A percentile compares a stretch with the other conserved stretches of the same genome.
Conservation (phyloP, 2,329 filamentous ascomycete genomes). For the Penicillium sp. region DNA sequence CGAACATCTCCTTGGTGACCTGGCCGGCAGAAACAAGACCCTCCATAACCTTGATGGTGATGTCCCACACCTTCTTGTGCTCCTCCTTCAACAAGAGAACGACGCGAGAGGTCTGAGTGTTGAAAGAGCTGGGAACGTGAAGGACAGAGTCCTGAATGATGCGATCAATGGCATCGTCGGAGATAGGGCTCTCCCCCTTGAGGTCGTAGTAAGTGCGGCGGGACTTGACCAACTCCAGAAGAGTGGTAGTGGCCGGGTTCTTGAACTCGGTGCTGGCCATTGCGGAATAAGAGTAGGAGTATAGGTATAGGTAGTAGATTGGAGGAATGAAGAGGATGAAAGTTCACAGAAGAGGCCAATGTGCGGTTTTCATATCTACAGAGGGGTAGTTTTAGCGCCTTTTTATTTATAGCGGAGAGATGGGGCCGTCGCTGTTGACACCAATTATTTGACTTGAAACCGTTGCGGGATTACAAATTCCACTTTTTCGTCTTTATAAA, state of each 20-base stretch:
- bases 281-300: constrained; percentile 24
- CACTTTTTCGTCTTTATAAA: not conserved
- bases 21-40: constrained; percentile 28
- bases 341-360: not conserved
- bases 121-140: constrained; percentile 75
- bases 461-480: not conserved
- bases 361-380: not conserved
- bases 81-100: constrained; percentile 75
- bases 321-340: not conserved
- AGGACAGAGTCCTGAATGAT: constrained; percentile 49
- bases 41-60: constrained; percentile 61
- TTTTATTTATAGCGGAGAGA: not conserved
- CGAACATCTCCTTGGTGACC: constrained; percentile 55
- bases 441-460: not conserved
- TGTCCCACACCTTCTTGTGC: constrained; percentile 83
- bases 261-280: constrained; percentile 37
- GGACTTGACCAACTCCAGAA: constrained; percentile 30
- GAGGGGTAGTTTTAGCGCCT: not conserved
- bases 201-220: constrained; percentile 32
- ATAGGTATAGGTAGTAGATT: not conserved
- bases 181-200: constrained; percentile 32
- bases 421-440: not conserved
- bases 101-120: constrained; percentile 74
- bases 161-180: constrained; percentile 30
- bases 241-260: constrained; percentile 29